phyloP scores from a whole-genome alignment of 73 alveolate genomes.

The Blepharisma japonicum region DNA sequence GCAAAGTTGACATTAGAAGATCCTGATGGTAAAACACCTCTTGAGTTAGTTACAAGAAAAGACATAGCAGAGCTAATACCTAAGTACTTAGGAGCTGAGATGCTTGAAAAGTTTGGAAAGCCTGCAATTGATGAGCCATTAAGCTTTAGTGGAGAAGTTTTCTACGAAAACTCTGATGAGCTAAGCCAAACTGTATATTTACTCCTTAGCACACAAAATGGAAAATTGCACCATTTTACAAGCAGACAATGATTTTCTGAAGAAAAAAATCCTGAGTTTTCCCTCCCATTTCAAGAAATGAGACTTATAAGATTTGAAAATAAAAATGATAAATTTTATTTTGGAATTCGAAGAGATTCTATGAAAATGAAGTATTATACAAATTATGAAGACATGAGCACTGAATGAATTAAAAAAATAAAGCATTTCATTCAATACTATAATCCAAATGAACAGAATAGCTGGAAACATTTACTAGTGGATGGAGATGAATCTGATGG shows the following conservation, averaged over 20 bases:
- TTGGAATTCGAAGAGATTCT: too few relatives aligned
- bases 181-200: background rate
- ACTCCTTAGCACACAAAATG: constrained; percentile 1
- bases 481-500: constrained; percentile 27
- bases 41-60: constrained; percentile 48
- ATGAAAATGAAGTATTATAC: background rate
- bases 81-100: constrained; percentile 40
- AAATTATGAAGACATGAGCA: background rate
- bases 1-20: constrained; percentile 46
- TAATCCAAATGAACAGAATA: background rate
- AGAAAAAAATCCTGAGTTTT: background rate
- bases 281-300: background rate
- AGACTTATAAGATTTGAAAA: background rate
- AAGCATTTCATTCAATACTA: constrained; percentile 11
- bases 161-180: constrained; percentile 30
- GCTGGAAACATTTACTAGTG: constrained; percentile 6
- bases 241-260: background rate
- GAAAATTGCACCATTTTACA: constrained; percentile 7
- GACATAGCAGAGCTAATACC: constrained; percentile 51
- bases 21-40: constrained; percentile 52
- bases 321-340: too few relatives aligned
- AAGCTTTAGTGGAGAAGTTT: background rate
- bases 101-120: too few relatives aligned
- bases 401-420: constrained; percentile 22
- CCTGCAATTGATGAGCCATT: background rate